Evolutionary conservation across 306 rosid species (phyloP).

Genomic region (Pachyrhizus erosus): DNA sequence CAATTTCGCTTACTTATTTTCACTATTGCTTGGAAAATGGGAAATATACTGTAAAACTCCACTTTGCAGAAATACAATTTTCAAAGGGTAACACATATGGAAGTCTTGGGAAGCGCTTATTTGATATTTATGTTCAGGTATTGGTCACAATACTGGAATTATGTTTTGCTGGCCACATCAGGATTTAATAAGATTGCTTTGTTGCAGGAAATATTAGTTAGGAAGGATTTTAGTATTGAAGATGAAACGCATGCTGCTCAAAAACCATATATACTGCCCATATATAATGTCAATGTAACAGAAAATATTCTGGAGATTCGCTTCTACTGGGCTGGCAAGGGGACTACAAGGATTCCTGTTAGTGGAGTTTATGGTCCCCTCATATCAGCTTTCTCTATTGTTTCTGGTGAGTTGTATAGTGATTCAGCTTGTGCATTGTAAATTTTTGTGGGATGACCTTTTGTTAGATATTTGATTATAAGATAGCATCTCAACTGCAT

Average conservation of each 20-base stretch:
- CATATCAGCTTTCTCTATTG: conserved; percentile 66
- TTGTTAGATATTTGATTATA: not conserved
- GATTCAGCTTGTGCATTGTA: not conserved
- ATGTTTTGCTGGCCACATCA: conserved; percentile 8
- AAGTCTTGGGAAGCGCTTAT: conserved; percentile 65
- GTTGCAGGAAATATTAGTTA: conserved; percentile 50
- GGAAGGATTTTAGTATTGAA: conserved; percentile 63
- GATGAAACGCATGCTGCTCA: conserved; percentile 52
- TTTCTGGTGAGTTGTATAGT: conserved; percentile 62
- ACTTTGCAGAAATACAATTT: conserved; percentile 64
- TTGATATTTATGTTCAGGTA: conserved; percentile 75
- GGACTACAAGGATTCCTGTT: conserved; percentile 58
- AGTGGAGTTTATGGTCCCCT: conserved; percentile 71
- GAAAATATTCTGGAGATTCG: conserved; percentile 53
- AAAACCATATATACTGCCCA: conserved; percentile 32
- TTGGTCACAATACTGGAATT: conserved; percentile 25
- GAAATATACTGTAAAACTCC: conserved; percentile 62
- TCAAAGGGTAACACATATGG: conserved; percentile 56
- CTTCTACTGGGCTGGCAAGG: conserved; percentile 76
- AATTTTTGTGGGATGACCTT: not conserved
- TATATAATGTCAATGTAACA: conserved; percentile 47
- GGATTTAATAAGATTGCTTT: conserved; percentile 28
- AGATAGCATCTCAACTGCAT: conserved; percentile 7
- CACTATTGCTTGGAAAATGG: conserved; percentile 73
- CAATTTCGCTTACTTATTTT: conserved; percentile 63